A percentile compares a stretch with the other conserved stretches of the same genome.
These are phyloP conservation scores for Leccinum rimulosum DNA, from an alignment of 768 basidiomycete genomes.

Conservation along the genomic window DNA sequence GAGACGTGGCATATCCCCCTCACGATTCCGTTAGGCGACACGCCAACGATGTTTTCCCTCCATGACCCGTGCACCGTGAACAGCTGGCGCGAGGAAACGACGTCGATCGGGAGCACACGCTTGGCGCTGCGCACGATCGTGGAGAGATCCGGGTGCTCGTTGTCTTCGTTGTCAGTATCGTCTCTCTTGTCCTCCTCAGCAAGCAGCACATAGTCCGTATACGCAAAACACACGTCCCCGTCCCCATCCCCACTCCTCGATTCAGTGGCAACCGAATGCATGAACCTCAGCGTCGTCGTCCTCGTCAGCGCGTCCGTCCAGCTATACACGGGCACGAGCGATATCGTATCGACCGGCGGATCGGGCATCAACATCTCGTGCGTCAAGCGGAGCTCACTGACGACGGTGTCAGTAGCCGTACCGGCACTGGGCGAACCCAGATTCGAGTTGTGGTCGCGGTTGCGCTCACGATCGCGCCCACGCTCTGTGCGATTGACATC, in stretches of 20 bases:
- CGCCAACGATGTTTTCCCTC: constrained; percentile 17
- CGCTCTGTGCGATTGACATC: too few species aligned
- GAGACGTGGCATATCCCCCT: constrained; percentile 5
- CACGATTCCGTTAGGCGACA: constrained; percentile 15
- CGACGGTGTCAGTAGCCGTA: not conserved
- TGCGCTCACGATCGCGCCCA: too few species aligned
- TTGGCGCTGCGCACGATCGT: too few species aligned
- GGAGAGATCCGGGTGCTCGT: not conserved
- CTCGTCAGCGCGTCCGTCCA: constrained; percentile 5
- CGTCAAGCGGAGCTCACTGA: constrained; percentile 18
- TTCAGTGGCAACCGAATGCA: constrained; percentile 8
- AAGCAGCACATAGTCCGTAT: constrained; percentile 15
- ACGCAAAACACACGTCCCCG: constrained; percentile 2
- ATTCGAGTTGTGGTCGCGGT: not conserved
- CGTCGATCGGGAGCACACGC: constrained; percentile 7
- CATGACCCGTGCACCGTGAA: constrained; percentile 7
- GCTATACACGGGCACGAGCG: constrained; percentile 13
- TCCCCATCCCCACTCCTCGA: too few species aligned
- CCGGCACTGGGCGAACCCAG: not conserved
- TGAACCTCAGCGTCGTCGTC: constrained; percentile 22
- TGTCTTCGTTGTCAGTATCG: not conserved
- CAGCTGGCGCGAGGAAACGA: constrained; percentile 7
- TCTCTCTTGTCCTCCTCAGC: not conserved
- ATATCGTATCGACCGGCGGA: not conserved
- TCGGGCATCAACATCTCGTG: constrained; percentile 13